Evolutionary conservation across 352 stramenopile genomes (phyloP).

Genomic region (Pythium utonaiense): DNA sequence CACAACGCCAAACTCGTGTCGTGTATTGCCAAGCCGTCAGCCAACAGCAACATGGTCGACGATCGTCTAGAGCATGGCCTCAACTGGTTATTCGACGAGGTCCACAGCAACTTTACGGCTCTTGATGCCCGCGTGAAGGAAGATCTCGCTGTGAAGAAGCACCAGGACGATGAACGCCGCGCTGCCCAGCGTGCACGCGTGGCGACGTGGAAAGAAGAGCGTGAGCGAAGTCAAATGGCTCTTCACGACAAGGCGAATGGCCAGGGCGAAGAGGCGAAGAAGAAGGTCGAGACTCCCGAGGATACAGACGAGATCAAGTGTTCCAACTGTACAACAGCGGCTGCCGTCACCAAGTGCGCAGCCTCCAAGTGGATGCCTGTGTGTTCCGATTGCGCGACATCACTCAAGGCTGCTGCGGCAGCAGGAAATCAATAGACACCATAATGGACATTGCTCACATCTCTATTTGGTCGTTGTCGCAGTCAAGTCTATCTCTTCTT

Average conservation of each 20-base stretch:
- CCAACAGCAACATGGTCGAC: constrained; percentile 48
- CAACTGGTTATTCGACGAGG: constrained; percentile 66
- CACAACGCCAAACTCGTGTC: constrained; percentile 39
- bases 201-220: constrained; percentile 68
- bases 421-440: constrained; percentile 14
- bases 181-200: constrained; percentile 63
- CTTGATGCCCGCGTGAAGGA: constrained; percentile 45
- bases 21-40: constrained; percentile 59
- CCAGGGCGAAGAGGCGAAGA: not conserved
- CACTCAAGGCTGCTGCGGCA: constrained; percentile 31
- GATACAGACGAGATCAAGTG: constrained; percentile 55
- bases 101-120: constrained; percentile 45
- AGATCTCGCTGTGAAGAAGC: constrained; percentile 57
- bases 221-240: constrained; percentile 57
- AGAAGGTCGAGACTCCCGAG: constrained; percentile 21
- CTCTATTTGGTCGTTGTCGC: not conserved
- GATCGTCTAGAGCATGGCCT: constrained; percentile 61
- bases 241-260: constrained; percentile 39
- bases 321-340: constrained; percentile 45
- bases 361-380: constrained; percentile 87
- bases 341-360: constrained; percentile 71
- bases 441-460: not conserved
- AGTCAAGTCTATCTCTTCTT: constrained; percentile 26
- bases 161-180: constrained; percentile 45
- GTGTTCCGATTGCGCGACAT: constrained; percentile 47